Evolutionary conservation across 257 asterid genomes (phyloP).

Genomic region (Solanum okadae): DNA sequence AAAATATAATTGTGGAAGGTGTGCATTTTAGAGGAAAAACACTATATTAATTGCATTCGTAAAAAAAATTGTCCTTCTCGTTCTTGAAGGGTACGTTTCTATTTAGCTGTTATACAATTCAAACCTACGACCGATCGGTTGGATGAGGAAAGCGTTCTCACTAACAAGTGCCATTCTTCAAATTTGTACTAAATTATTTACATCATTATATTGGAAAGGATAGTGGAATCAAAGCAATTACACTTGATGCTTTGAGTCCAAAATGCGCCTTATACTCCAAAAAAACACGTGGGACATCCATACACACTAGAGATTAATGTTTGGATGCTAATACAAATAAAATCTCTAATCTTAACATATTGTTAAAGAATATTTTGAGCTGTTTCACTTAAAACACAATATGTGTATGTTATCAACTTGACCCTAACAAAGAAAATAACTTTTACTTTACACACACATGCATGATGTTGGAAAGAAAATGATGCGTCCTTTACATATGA

Average conservation of each 20-base stretch:
- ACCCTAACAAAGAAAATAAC: not conserved
- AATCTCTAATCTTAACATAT: not conserved
- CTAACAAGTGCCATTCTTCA: not conserved
- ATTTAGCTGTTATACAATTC: not conserved
- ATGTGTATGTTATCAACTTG: not conserved
- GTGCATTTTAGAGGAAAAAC: not conserved
- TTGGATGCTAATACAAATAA: not conserved
- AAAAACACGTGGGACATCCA: not conserved
- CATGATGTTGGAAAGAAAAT: not conserved
- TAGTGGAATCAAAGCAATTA: not conserved
- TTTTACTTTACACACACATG: not conserved
- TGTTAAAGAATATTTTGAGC: not conserved
- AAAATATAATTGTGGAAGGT: not conserved
- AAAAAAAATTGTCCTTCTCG: not conserved
- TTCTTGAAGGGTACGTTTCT: not conserved
- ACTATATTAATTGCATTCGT: not conserved
- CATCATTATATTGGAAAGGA: not conserved
- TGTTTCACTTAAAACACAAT: not conserved
- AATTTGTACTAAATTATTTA: not conserved
- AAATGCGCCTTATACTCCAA: not conserved
- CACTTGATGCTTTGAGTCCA: not conserved
- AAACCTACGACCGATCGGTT: not conserved
- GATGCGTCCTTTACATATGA: not conserved
- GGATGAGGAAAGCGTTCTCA: not conserved
- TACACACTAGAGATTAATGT: not conserved